A percentile compares a stretch with the other conserved stretches of the same genome.
Evolutionary conservation across 129 eudicot species (phyloP).

Genomic region (Oenanthe sinensis): DNA sequence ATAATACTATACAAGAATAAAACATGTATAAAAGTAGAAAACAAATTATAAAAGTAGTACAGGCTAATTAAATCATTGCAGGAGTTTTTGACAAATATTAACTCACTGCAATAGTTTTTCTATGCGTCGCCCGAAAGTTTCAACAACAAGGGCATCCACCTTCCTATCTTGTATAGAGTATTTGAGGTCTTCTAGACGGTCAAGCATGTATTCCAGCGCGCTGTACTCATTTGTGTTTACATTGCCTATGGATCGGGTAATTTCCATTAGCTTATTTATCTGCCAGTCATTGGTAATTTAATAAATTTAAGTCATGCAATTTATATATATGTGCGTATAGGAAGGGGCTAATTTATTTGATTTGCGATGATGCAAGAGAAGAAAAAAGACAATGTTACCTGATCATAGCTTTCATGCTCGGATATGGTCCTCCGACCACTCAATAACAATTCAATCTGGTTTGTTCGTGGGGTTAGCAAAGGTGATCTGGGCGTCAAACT

Average conservation of each 20-base stretch:
- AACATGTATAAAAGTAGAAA: background rate
- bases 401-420: conserved; percentile 75
- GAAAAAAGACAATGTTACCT: conserved; percentile 30
- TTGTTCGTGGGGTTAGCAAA: conserved; percentile 63
- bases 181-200: conserved; percentile 71
- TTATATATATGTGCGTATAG: too few relatives aligned
- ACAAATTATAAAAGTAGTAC: background rate
- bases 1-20: background rate
- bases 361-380: too few relatives aligned
- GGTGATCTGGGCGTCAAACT: conserved; percentile 92
- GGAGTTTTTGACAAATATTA: background rate
- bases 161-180: conserved; percentile 83
- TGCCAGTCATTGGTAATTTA: conserved; percentile 27
- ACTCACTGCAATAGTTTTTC: conserved; percentile 97
- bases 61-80: conserved; percentile 58
- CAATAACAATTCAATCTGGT: conserved; percentile 66
- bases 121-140: conserved; percentile 93
- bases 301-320: background rate
- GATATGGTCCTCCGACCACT: conserved; percentile 50
- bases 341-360: too few relatives aligned
- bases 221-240: conserved; percentile 66
- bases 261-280: conserved; percentile 78
- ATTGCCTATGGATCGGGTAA: conserved; percentile 63
- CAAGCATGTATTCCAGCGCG: conserved; percentile 65
- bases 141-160: conserved; percentile 98